phyloP scores from a whole-genome alignment of 2,329 filamentous ascomycete genomes.

The Cryphonectria naterciae region DNA sequence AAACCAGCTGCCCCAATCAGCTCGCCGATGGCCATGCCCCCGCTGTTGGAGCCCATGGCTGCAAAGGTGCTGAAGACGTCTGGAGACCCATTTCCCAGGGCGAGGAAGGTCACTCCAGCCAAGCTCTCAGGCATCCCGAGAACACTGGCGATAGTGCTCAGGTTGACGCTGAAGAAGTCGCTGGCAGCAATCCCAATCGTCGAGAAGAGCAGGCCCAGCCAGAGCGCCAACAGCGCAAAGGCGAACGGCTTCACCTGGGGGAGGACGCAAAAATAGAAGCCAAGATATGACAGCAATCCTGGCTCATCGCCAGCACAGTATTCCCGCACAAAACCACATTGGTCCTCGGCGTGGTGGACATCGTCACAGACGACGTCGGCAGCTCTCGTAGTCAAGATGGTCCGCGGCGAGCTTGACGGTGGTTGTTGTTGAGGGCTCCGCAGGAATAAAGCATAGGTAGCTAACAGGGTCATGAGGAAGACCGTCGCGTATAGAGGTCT shows the following conservation, averaged over 20 bases:
- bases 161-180: constrained; percentile 97
- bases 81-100: constrained; percentile 96
- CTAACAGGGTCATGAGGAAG: constrained; percentile 50
- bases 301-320: constrained; percentile 91
- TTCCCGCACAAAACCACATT: constrained; percentile 82
- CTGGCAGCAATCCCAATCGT: constrained; percentile 97
- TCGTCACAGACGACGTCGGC: constrained; percentile 67
- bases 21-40: constrained; percentile 95
- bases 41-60: constrained; percentile 94
- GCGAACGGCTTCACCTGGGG: constrained; percentile 71
- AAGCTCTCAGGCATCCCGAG: constrained; percentile 94
- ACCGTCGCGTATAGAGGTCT: constrained; percentile 56
- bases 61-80: constrained; percentile 99
- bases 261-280: constrained; percentile 86
- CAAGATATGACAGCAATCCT: constrained; percentile 85
- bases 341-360: constrained; percentile 76
- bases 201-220: constrained; percentile 89
- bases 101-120: constrained; percentile 93
- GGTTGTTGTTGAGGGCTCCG: constrained; percentile 10
- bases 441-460: constrained; percentile 48
- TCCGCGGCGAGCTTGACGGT: constrained; percentile 7
- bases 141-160: constrained; percentile 88
- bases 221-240: constrained; percentile 77
- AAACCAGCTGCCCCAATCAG: constrained; percentile 93
- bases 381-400: constrained; percentile 31